Base-by-base conservation (phyloP, 176 grass and related monocot genomes). In the Oryza punctata region DNA sequence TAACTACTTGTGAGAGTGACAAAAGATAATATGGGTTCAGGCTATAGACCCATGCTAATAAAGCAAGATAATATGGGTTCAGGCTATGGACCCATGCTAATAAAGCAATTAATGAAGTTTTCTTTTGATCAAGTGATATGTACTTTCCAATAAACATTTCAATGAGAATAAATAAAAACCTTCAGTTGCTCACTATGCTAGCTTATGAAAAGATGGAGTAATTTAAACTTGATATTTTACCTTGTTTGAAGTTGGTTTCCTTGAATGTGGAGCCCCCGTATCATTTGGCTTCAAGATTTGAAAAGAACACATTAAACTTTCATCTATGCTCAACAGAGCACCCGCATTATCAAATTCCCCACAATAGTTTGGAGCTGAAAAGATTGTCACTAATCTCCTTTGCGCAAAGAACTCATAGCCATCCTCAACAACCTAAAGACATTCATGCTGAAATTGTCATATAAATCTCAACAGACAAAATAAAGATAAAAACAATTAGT, bases 351-450 rank as follows among this genome's bases (percentile, higher is more conserved):
- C 92, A 37, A 94, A 94, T 82, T 94, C 92, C 14, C 89, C 92
- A 28, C 92, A 94, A 46, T 94, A 94, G 72, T 94, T 94, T 66
- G 92, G 92, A 84, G 92, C 92, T 68, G 92, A 94, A 86, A 94
- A 94, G 57, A 94, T 94, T 0, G 92, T 94, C 73, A 94, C 92
- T 87, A 92, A 76, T 94, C 89, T 94, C 85, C 92, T 86, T 79
- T 94, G 77, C 30, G 89, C 92, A 24, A 94, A 94, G 83, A 94
- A 94, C 32, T 94, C 92, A 12, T 94, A 94, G 65, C 87, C 92
- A 87, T 94, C 89, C 80, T 94, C 92, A 37, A 94, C 92, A 70
- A 94, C 92, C 92, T 90, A 72, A 10, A 7, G 16, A 21, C 12
- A 79, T 83, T 75, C 50, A 64, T 23, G 40, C 50, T 46, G 73